Percentiles rank a stretch among this genome's conserved stretches.
These are phyloP conservation scores for Nannochloris sp. DNA, from an alignment of 139 green algal genomes.

Conservation along the genomic window DNA sequence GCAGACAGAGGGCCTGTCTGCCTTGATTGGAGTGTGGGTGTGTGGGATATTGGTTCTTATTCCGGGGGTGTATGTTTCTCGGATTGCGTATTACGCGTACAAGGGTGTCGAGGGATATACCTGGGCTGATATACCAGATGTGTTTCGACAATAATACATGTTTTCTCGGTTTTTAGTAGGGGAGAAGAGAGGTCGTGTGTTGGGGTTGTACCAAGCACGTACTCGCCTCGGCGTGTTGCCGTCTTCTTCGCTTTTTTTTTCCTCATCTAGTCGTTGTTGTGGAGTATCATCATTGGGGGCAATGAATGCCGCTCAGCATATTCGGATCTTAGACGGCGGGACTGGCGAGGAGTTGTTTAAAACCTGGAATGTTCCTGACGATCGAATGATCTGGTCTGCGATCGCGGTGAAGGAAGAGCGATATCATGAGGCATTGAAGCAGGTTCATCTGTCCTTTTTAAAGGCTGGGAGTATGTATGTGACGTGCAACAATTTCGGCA, in stretches of 20 bases:
- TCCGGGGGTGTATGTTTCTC: constrained; percentile 25
- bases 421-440: neutral
- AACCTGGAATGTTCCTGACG: neutral
- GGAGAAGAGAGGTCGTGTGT: no score
- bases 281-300: no score
- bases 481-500: neutral
- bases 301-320: no score
- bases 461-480: neutral
- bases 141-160: neutral
- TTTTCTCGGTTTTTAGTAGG: no score
- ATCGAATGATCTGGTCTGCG: neutral
- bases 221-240: no score
- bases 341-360: neutral
- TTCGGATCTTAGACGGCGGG: neutral
- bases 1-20: constrained; percentile 16
- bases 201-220: no score
- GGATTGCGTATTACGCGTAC: constrained; percentile 21
- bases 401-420: neutral
- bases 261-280: no score
- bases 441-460: neutral
- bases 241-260: no score
- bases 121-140: constrained; percentile 26
- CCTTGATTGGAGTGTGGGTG: constrained; percentile 24
- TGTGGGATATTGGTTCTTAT: constrained; percentile 28
- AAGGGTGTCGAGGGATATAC: constrained; percentile 12